Evolutionary conservation across 1,284 basidiomycete species (phyloP), one percentile per base, ranked within the genome.

Genomic region (Ceratobasidium theobromae): DNA sequence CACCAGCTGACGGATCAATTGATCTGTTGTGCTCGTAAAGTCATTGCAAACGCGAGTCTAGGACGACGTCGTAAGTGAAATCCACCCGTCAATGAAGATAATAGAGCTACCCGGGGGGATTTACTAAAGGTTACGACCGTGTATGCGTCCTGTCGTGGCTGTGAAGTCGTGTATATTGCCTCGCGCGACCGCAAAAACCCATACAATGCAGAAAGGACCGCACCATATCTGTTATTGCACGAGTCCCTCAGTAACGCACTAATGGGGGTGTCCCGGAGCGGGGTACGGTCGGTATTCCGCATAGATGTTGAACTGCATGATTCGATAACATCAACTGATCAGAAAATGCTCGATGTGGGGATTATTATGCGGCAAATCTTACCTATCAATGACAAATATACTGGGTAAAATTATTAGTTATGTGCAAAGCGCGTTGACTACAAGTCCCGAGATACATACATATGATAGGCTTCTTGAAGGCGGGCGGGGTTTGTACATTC

Each of bases 251-350:
- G 83, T 25, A 70, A 70, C 16, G 73, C 66, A 2, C 79, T 78
- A 2, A 73, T 76, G 0, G 85, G 83, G 1, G 81, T 80, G 57
- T 79, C 77, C 1, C 70, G 69, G 1, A 85, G 74, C 0, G 84
- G 84, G 0, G 66, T 72, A 38, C 77, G 75, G 69, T 86, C 84
- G 0, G 0, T 18, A 0, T 0, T 8, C 2, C 25, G 0, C 84
- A 86, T 86, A 0, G 84, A 86, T 0, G 76, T 66, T 0, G 84
- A 86, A 81, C 78, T n/a, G n/a, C n/a, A n/a, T n/a, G n/a, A n/a
- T n/a, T n/a, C n/a, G n/a, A 78, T 16, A 21, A 18, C 12, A 35
- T 32, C 11, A 32, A 33, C 5, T 5, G n/a, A n/a, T 18, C n/a
- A n/a, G n/a, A n/a, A n/a, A n/a, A n/a, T n/a, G n/a, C n/a, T n/a